phyloP scores from a whole-genome alignment of 257 asterid species.

The Hygrophila difformis region DNA sequence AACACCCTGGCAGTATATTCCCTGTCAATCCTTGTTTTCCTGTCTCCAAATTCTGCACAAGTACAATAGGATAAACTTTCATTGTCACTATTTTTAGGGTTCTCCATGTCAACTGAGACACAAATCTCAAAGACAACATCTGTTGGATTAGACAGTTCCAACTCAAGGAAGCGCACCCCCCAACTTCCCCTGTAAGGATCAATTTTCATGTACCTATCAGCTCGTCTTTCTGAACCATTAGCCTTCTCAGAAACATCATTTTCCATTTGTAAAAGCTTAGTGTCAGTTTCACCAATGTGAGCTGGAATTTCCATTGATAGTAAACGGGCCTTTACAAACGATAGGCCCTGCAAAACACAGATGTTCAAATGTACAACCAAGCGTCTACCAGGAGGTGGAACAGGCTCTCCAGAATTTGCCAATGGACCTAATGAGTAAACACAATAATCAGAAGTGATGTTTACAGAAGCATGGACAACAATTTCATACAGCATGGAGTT shows the following conservation, averaged over 20 bases:
- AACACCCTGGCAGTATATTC: conserved; percentile 89
- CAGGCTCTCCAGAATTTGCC: conserved; percentile 36
- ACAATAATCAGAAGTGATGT: conserved; percentile 14
- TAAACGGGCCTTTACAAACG: conserved; percentile 88
- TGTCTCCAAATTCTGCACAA: conserved; percentile 45
- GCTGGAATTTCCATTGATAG: conserved; percentile 99
- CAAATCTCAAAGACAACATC: conserved; percentile 91
- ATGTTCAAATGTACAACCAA: conserved; percentile 76
- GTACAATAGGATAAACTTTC: conserved; percentile 22
- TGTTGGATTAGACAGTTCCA: conserved; percentile 91
- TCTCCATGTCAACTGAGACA: conserved; percentile 75
- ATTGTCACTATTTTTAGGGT: conserved; percentile 19
- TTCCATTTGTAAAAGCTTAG: conserved; percentile 30
- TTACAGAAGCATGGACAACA: background rate
- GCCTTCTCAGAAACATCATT: conserved; percentile 29
- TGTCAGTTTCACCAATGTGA: conserved; percentile 58
- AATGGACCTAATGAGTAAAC: conserved; percentile 46
- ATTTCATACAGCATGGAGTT: conserved; percentile 1
- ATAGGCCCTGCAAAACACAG: conserved; percentile 77
- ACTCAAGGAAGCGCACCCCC: conserved; percentile 95
- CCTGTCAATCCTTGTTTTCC: conserved; percentile 92
- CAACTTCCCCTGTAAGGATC: conserved; percentile 99
- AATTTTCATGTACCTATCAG: conserved; percentile 77
- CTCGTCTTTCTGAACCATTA: conserved; percentile 41
- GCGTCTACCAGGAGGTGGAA: conserved; percentile 89